Conservation (phyloP, 2,329 filamentous ascomycete species). For the Scytalidium lignicola region DNA sequence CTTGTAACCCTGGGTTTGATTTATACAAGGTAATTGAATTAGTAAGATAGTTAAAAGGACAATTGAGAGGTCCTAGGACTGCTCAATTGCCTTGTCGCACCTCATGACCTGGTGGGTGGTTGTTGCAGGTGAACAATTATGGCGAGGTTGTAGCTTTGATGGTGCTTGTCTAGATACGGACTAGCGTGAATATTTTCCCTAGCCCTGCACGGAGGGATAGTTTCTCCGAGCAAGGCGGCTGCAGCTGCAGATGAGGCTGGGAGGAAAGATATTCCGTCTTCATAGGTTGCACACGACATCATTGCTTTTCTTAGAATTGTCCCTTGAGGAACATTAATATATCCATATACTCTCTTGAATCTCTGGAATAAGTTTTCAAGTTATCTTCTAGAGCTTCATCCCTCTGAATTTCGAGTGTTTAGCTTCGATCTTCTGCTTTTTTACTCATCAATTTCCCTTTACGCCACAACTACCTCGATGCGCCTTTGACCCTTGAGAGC, state of each 20-base stretch:
- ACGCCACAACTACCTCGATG: not conserved
- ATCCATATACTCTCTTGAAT: not conserved
- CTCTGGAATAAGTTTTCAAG: not conserved
- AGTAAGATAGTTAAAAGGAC: not conserved
- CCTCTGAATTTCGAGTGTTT: too few relatives aligned
- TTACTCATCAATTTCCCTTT: too few relatives aligned
- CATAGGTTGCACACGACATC: not conserved
- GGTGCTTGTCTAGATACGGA: not conserved
- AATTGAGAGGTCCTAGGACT: not conserved
- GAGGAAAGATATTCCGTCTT: not conserved
- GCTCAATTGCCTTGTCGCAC: constrained; percentile 1
- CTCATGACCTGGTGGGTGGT: constrained; percentile 1
- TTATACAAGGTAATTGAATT: not conserved
- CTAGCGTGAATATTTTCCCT: not conserved
- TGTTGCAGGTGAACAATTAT: not conserved
- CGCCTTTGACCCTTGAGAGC: constrained; percentile 6
- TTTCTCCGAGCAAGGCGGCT: not conserved
- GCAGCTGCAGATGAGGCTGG: not conserved
- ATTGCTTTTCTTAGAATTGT: too few relatives aligned
- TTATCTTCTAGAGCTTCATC: too few relatives aligned
- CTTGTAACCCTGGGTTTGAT: not conserved
- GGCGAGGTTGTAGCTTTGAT: not conserved
- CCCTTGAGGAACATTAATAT: not conserved
- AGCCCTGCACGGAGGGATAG: not conserved
- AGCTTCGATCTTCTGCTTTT: too few relatives aligned